Base-by-base conservation (phyloP, 495 filamentous ascomycete genomes). In the Penicillium flavigenum region DNA sequence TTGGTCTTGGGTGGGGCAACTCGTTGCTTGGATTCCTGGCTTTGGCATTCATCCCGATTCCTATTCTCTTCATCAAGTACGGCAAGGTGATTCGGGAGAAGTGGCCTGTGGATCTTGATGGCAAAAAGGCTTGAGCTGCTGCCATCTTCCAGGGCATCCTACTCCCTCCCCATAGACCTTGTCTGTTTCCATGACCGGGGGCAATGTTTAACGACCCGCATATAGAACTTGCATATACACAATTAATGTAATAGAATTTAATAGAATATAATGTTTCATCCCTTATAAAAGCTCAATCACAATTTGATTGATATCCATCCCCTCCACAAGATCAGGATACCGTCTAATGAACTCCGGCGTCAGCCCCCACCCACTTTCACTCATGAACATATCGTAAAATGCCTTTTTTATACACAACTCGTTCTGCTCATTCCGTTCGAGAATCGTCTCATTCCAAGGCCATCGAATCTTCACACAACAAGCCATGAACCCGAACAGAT, bases 1-100 rank as follows among this genome's bases (percentile, higher is more conserved):
- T 88, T 3, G 80, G 83, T 0, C 65, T 83, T 3, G 85, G 84
- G 0, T 87, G 84, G 84, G 85, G 83, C 2, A 87, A 85, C 60
- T 79, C 72, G 5, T 61, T 88, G 29, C 63, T 87, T 46, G 85
- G 65, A 2, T 86, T 87, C 57, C 68, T 88, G 39, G 74, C 83
- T 0, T 56, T 88, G 19, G 82, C 64, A 14, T 62, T 70, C 84
- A 46, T 59, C 7, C 61, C 63, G 2, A 22, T 60, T 27, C 56
- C 60, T 8, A 57, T 69, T 20, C 2, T 62, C 32, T 63, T 70
- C 31, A 62, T 65, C 41, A 51, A 39, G 42, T 69, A 62, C 43
- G 68, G 68, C 1, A 51, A 60, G 39, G 51, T 11, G 16, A 61
- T 71, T 29, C 53, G 68, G 8, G 44, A 54, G 22, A 55, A 47